Percentiles rank a stretch among this genome's conserved stretches.
Evolutionary conservation across 345 rosid species (phyloP).

Genomic region (Camelina laxa): DNA sequence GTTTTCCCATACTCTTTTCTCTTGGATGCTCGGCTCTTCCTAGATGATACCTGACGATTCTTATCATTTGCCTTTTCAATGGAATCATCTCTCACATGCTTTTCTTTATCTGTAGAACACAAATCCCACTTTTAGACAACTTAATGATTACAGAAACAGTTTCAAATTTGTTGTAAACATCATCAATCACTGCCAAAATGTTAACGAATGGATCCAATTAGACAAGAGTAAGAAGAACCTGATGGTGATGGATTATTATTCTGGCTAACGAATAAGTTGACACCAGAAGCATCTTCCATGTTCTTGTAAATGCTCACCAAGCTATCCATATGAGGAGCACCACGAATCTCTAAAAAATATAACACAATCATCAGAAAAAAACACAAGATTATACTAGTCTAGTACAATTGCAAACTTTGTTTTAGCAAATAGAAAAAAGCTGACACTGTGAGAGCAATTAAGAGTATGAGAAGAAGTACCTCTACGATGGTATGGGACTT

Average conservation of each 20-base stretch:
- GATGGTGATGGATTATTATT: conserved; percentile 42
- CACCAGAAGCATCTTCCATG: conserved; percentile 88
- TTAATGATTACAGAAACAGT: background rate
- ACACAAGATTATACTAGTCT: background rate
- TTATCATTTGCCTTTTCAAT: conserved; percentile 21
- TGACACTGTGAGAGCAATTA: background rate
- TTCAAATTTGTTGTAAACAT: background rate
- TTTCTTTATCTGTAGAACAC: conserved; percentile 49
- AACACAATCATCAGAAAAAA: conserved; percentile 13
- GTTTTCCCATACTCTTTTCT: conserved; percentile 42
- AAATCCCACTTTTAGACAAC: no score
- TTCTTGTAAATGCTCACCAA: conserved; percentile 82
- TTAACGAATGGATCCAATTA: background rate
- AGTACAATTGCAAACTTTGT: background rate
- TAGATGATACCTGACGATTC: conserved; percentile 31
- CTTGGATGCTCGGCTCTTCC: conserved; percentile 30
- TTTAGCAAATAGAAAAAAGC: background rate
- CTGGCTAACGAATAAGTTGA: conserved; percentile 66
- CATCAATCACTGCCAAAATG: background rate
- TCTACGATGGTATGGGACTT: conserved; percentile 75
- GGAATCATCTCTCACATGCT: conserved; percentile 36
- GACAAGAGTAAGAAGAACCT: conserved; percentile 44
- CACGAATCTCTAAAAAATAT: conserved; percentile 67
- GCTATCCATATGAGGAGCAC: conserved; percentile 95
- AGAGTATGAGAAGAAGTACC: conserved; percentile 48